phyloP scores from a whole-genome alignment of 2,329 filamentous ascomycete genomes.

The Metarhizium album region DNA sequence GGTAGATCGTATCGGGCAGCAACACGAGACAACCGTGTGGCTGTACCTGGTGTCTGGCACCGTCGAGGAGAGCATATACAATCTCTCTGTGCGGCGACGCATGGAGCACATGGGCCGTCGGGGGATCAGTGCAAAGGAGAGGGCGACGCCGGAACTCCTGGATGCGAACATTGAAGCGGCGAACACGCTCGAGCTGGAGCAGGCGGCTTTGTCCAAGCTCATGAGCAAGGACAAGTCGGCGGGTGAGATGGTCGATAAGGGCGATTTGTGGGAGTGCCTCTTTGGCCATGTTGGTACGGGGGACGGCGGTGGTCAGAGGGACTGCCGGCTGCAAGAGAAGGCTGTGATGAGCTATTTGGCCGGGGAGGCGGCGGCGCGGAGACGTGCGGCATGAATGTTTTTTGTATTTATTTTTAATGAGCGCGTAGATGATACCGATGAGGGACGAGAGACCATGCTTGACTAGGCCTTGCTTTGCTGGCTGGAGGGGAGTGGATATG shows the following conservation, averaged over 20 bases:
- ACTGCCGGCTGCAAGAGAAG: conserved; percentile 20
- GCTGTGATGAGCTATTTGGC: conserved; percentile 32
- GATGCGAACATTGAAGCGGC: conserved; percentile 65
- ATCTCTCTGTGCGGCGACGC: conserved; percentile 69
- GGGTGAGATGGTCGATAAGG: conserved; percentile 68
- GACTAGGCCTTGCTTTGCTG: too few relatives aligned
- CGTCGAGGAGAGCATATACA: conserved; percentile 85
- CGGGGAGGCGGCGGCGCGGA: conserved; percentile 28
- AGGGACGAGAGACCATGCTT: too few relatives aligned
- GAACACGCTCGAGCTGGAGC: conserved; percentile 74
- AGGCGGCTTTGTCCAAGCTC: conserved; percentile 57
- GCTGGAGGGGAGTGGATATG: too few relatives aligned
- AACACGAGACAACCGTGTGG: conserved; percentile 83
- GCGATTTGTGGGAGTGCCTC: conserved; percentile 80
- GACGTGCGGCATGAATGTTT: neutral
- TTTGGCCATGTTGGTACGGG: conserved; percentile 50
- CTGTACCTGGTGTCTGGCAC: conserved; percentile 87
- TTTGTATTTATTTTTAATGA: too few relatives aligned
- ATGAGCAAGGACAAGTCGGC: conserved; percentile 59
- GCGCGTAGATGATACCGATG: too few relatives aligned
- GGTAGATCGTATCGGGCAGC: conserved; percentile 88
- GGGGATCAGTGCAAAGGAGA: conserved; percentile 26
- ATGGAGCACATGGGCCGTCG: conserved; percentile 59
- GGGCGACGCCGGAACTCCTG: conserved; percentile 32
- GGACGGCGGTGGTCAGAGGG: conserved; percentile 13